These are phyloP conservation scores for Umbellularia californica DNA, from an alignment of 164 flowering plant species.

Conservation along the genomic window DNA sequence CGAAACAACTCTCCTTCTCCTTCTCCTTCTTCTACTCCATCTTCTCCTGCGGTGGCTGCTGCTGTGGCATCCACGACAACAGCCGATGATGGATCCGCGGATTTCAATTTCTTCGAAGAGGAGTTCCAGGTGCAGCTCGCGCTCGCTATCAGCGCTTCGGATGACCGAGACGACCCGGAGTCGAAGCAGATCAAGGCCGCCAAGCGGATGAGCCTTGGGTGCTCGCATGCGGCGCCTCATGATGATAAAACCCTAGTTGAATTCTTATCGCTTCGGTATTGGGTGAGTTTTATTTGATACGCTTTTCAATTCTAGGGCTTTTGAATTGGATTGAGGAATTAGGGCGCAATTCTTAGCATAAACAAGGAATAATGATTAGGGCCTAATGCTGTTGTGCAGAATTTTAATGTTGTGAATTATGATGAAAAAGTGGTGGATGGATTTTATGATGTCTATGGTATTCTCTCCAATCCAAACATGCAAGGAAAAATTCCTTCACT, in stretches of 20 bases:
- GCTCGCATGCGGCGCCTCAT: constrained; percentile 30
- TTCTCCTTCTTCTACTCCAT: constrained; percentile 23
- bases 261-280: constrained; percentile 74
- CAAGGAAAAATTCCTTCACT: constrained; percentile 75
- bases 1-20: constrained; percentile 15
- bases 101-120: constrained; percentile 76
- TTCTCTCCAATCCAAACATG: constrained; percentile 36
- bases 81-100: constrained; percentile 8
- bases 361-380: no score
- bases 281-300: constrained; percentile 43
- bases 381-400: constrained; percentile 46
- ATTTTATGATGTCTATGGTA: constrained; percentile 84
- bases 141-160: constrained; percentile 92
- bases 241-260: constrained; percentile 38
- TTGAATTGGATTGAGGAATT: background rate
- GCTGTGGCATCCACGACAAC: background rate
- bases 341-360: no score
- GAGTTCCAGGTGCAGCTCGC: constrained; percentile 96
- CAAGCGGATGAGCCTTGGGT: constrained; percentile 74
- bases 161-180: constrained; percentile 53
- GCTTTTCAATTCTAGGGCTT: background rate
- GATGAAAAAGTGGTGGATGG: constrained; percentile 87
- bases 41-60: constrained; percentile 4
- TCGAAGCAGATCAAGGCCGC: constrained; percentile 91
- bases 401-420: constrained; percentile 73